Conservation (phyloP, 495 filamentous ascomycete species). For the Lindgomyces ingoldianus region DNA sequence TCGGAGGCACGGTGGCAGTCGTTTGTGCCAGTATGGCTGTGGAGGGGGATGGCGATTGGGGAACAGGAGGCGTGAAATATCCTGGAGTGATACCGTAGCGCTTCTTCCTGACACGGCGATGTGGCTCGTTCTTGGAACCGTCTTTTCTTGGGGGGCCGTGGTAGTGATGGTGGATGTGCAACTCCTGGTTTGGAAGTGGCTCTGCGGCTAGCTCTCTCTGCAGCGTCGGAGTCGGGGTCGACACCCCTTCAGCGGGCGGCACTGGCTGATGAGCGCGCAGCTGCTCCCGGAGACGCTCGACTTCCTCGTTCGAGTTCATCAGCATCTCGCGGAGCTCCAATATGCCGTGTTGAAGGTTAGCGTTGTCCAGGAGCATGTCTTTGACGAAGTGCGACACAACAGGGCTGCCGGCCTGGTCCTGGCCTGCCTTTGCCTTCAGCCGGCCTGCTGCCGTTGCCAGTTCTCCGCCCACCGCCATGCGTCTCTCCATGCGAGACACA, state of each 20-base stretch:
- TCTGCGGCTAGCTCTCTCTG: conserved; percentile 62
- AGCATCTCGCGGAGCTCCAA: conserved; percentile 90
- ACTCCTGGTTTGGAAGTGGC: conserved; percentile 61
- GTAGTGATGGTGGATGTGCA: conserved; percentile 93
- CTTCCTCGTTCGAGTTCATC: conserved; percentile 89
- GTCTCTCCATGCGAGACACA: conserved; percentile 75
- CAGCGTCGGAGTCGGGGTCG: conserved; percentile 51
- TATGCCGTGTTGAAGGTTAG: conserved; percentile 84
- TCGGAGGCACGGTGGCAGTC: conserved; percentile 59
- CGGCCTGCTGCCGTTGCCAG: conserved; percentile 73
- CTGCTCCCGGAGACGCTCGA: conserved; percentile 81
- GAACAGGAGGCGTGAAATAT: conserved; percentile 59
- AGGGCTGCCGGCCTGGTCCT: conserved; percentile 55
- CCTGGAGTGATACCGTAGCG: conserved; percentile 62
- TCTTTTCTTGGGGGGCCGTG: conserved; percentile 60
- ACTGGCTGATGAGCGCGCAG: conserved; percentile 74
- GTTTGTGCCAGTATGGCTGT: conserved; percentile 65
- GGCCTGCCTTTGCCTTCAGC: conserved; percentile 61
- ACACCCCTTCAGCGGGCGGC: conserved; percentile 48
- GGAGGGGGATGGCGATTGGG: conserved; percentile 51
- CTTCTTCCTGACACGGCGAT: conserved; percentile 69
- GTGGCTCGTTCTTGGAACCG: conserved; percentile 48
- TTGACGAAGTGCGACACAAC: conserved; percentile 93
- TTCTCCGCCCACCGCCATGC: conserved; percentile 67
- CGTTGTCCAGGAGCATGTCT: conserved; percentile 93